A percentile compares a stretch with the other conserved stretches of the same genome.
These are phyloP conservation scores for Medicago ruthenica DNA, from an alignment of 306 rosid species.

Conservation along the genomic window DNA sequence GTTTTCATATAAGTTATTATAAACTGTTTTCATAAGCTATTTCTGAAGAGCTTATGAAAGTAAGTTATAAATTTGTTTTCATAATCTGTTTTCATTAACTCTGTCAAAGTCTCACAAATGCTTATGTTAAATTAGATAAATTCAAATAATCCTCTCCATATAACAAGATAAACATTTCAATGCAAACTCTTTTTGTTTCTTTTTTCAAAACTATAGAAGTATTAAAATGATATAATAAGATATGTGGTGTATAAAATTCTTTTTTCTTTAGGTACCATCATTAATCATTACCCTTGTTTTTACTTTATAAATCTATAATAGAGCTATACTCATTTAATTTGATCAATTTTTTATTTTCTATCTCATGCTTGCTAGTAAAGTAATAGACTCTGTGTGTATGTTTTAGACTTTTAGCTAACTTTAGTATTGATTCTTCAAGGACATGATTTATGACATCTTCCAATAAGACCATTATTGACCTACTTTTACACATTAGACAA, in stretches of 20 bases:
- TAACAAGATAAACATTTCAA: no score
- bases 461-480: constrained; percentile 41
- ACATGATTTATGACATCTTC: constrained; percentile 35
- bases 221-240: no score
- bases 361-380: background rate
- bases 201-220: no score
- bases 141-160: no score
- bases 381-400: constrained; percentile 1
- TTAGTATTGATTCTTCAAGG: constrained; percentile 44
- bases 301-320: background rate
- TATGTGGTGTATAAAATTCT: no score
- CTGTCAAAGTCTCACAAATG: background rate
- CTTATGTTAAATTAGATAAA: no score
- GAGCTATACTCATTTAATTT: background rate
- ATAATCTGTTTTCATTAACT: no score
- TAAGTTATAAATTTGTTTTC: no score
- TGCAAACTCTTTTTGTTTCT: no score
- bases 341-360: background rate
- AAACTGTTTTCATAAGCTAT: background rate
- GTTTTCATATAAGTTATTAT: no score
- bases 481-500: constrained; percentile 29
- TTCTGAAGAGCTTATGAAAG: no score
- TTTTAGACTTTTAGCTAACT: constrained; percentile 1
- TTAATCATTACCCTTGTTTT: background rate
- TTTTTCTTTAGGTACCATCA: background rate